Evolutionary conservation across 768 basidiomycete species (phyloP).

Genomic region (Psilocybe azurescens): DNA sequence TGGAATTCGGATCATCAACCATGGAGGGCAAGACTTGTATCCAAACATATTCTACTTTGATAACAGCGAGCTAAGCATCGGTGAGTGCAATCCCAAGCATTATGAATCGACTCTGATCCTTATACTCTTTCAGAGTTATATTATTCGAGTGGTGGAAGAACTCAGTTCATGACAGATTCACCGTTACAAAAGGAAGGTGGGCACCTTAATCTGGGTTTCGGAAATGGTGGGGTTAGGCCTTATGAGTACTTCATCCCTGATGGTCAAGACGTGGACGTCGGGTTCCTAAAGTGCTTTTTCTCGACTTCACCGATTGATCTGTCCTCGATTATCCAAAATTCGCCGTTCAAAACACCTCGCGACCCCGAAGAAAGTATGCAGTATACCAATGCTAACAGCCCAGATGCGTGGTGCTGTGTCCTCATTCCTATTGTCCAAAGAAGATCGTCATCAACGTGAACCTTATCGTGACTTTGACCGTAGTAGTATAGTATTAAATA

Average conservation of each 20-base stretch:
- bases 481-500: not conserved
- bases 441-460: not conserved
- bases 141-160: not conserved
- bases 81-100: conserved; percentile 13
- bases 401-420: conserved; percentile 5
- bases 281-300: conserved; percentile 40
- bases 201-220: conserved; percentile 37
- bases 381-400: not conserved
- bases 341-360: conserved; percentile 26
- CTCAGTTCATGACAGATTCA: not conserved
- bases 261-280: conserved; percentile 34
- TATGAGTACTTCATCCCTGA: conserved; percentile 22
- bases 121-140: not conserved
- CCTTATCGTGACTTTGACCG: not conserved
- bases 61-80: conserved; percentile 31
- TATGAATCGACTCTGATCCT: not conserved
- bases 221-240: conserved; percentile 27
- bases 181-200: conserved; percentile 4
- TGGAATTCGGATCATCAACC: conserved; percentile 31
- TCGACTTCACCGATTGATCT: conserved; percentile 34
- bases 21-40: conserved; percentile 24
- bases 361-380: not conserved
- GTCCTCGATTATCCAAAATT: conserved; percentile 26
- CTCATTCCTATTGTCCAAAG: conserved; percentile 10
- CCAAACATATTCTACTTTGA: conserved; percentile 33